Base-by-base conservation (phyloP, 2,329 filamentous ascomycete species). In the Colletotrichum filicis region DNA sequence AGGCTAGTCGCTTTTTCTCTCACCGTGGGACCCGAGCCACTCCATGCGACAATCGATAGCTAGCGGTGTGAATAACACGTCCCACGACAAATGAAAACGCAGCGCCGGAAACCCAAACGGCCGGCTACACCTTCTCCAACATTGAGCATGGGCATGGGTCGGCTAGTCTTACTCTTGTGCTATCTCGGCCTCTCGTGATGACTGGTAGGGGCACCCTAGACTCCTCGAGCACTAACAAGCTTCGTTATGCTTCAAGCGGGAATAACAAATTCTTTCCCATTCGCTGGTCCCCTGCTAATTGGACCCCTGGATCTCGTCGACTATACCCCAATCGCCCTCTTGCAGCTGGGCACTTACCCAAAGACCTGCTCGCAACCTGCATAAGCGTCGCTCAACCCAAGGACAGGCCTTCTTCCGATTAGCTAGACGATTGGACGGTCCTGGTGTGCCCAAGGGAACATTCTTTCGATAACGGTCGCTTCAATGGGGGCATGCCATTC, bases 321-420 rank as follows among this genome's bases (percentile, higher is more conserved):
- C 70, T 70, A 66, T 69, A 71, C 71, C 71, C 42, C 66, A 73
- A 71, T 65, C 60, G 67, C 71, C n/a, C 66, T 56, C 66, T 42
- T 66, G 66, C 71, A 73, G 65, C 55, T 73, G 26, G 55, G 35
- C 46, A 65, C 64, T 55, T 73, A 65, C 60, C 66, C 66, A 70
- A 69, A 61, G 32, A 73, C 70, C 59, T 69, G 60, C 26, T 32
- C 55, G 22, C 66, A 73, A 73, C 71, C 71, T 71, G 71, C 71
- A 73, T 73, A 73, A 73, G 71, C 71, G 71, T 73, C 71, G 28
- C 42, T 37, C 66, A 73, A 71, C 71, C 71, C 37, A 42, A 58
- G 70, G 49, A 52, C 60, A 70, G 67, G 66, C 22, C 59, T 14
- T 56, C 16, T 60, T 71, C 67, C 71, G 66, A 71, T 73, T 71